Evolutionary conservation across 1,284 basidiomycete genomes (phyloP), one percentile per base, ranked within the genome.

Genomic region (Microstroma glucosiphilum): DNA sequence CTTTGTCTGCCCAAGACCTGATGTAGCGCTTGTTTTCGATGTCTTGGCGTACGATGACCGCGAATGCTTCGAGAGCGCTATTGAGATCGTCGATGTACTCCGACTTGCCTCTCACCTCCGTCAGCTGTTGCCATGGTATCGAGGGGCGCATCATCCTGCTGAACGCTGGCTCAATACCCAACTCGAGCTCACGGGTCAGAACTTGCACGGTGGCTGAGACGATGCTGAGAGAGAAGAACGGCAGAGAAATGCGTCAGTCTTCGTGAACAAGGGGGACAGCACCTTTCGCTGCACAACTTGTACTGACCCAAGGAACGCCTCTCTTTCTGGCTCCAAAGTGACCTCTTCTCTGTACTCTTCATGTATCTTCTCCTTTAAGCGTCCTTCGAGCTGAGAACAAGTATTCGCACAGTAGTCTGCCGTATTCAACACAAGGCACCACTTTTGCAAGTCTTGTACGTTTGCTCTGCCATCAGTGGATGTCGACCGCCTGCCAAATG

Each of bases 381-480:
- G 91, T 69, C 94, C 90, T 78, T 97, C 94, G 23, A 99, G 84
- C 89, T 96, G 92, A 21, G 86, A 78, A 1, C 92, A 89, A 1
- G 94, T 99, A 3, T 86, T 88, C 70, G 92, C 89, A 79, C 96
- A 98, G 80, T 98, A 99, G 74, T 98, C 94, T 1, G 93, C 93
- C 0, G 96, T 99, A 76, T 98, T 98, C 75, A 99, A 87, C 23
- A 96, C 82, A 19, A 91, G 82, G 48, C 74, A 77, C 67, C 66
- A 65, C n/a, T 67, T 62, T 19, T 72, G 75, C 21, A 72, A 60
- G 40, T 77, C 75, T 30, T 60, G 49, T 12, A 66, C 59, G 61
- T 63, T 72, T 25, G 69, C 63, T 4, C 73, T 65, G 6, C 66
- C 60, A 43, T 76, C 73, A 25, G 51, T 23, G 6, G 51, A 54